These are phyloP conservation scores for Eudorina sp. DNA, from an alignment of 139 green algal species.

Conservation along the genomic window DNA sequence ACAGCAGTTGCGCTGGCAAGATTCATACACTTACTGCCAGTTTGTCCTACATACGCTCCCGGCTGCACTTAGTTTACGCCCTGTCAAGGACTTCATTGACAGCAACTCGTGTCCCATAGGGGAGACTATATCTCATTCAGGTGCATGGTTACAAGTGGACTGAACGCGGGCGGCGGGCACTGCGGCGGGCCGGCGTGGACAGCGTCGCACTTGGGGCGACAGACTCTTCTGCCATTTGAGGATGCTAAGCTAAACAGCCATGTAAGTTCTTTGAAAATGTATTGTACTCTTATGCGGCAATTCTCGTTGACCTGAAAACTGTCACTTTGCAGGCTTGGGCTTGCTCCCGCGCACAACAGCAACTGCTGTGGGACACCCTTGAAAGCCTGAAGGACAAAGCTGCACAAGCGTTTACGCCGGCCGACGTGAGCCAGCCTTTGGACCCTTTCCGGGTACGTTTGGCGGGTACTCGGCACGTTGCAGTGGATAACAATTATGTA, in stretches of 20 bases:
- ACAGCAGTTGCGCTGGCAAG: no score
- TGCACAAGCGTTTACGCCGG: neutral
- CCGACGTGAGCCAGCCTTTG: neutral
- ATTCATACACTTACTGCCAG: no score
- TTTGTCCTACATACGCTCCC: no score
- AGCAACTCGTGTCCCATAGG: no score
- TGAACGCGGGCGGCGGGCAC: neutral
- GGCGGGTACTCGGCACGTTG: neutral
- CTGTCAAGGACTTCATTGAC: no score
- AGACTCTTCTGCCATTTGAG: constrained; percentile 7
- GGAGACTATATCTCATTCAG: neutral
- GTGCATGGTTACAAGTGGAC: constrained; percentile 26
- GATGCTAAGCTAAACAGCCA: neutral
- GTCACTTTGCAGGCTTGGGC: neutral
- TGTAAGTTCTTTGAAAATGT: neutral
- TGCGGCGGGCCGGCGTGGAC: constrained; percentile 19
- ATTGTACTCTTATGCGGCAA: neutral
- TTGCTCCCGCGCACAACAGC: constrained; percentile 4
- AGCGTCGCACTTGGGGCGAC: neutral
- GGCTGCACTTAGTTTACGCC: no score
- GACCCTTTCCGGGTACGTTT: constrained; percentile 28
- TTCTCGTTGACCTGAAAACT: neutral
- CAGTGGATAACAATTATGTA: neutral
- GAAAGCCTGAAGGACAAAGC: constrained; percentile 21
- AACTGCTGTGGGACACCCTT: neutral